Conservation (phyloP, 371 early-diverging fungal species). For the Neoconidiobolus thromboides region DNA sequence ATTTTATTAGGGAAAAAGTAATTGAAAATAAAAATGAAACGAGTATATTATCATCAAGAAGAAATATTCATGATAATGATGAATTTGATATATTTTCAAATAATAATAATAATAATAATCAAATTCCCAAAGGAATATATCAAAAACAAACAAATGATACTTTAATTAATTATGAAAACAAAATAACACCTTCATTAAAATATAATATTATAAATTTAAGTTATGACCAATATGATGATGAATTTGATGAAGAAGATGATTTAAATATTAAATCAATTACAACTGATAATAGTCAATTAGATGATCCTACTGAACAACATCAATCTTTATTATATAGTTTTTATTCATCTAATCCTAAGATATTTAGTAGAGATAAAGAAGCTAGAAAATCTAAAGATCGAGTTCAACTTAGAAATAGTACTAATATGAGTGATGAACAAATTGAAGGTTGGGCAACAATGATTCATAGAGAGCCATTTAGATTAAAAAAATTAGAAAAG, state of each 20-base stretch:
- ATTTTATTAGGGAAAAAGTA: not conserved
- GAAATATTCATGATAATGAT: constrained; percentile 3
- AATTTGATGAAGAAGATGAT: constrained; percentile 2
- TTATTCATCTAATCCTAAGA: not conserved
- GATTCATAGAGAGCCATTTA: no score
- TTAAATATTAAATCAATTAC: not conserved
- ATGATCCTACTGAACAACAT: not conserved
- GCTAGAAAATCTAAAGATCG: not conserved
- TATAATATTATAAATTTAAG: not conserved
- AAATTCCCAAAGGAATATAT: not conserved
- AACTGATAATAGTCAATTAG: not conserved
- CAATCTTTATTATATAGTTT: not conserved
- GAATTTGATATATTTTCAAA: constrained; percentile 3
- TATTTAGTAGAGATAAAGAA: not conserved
- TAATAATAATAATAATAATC: not conserved
- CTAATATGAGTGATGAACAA: constrained; percentile 3
- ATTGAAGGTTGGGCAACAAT: not conserved
- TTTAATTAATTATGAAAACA: not conserved
- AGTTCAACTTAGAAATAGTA: not conserved
- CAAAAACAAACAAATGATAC: not conserved
- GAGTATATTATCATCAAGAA: not conserved
- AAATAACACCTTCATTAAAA: not conserved
- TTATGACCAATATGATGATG: constrained; percentile 4
- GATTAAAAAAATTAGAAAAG: no score
- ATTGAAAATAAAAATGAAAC: not conserved